Evolutionary conservation across 2,329 filamentous ascomycete genomes (phyloP), one percentile per base, ranked within the genome.

Genomic region (Claviceps pusilla): DNA sequence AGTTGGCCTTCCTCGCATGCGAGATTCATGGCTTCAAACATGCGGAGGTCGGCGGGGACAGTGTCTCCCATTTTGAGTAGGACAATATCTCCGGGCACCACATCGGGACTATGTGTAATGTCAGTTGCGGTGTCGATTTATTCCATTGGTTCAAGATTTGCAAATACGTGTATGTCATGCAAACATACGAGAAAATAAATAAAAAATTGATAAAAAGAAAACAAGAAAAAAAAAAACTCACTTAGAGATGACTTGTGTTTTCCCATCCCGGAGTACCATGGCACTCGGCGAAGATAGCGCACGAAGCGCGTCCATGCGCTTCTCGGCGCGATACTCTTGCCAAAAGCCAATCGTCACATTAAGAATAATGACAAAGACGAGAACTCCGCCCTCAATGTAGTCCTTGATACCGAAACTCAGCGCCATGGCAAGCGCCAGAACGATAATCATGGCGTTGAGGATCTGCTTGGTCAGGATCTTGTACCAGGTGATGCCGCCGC

Each of bases 1-100:
- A 89, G 76, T 51, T 86, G 80, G 48, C 84, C 83, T 67, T 89
- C 86, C 61, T 95, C 88, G 63, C 85, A 88, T 57, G 82, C 81
- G 48, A 89, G 75, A 65, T 93, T 91, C 78, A 90, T 86, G 56
- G 77, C 79, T 62, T 88, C 83, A 59, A 86, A 76, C 24, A 84
- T 68, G 54, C 84, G 80, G 45, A 89, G 66, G 63, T 89, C 86
- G 42, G 86, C 86, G 10, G 86, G 85, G 45, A 89, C 78, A 4
- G 84, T 86, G 66, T 88, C 85, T 56, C 86, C 86, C 68, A 80
- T 85, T 69, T 79, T 84, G 61, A 84, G 73, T 42, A 78, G 70
- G 56, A 84, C 73, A 55, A 89, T 74, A 58, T 89, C 86, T 46
- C 86, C 87, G n/a, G 82, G 82, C 0, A 88, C 82, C 42, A 88